These are phyloP conservation scores for Elymus sibiricus DNA, from an alignment of 176 grass and related monocot species.

Conservation along the genomic window DNA sequence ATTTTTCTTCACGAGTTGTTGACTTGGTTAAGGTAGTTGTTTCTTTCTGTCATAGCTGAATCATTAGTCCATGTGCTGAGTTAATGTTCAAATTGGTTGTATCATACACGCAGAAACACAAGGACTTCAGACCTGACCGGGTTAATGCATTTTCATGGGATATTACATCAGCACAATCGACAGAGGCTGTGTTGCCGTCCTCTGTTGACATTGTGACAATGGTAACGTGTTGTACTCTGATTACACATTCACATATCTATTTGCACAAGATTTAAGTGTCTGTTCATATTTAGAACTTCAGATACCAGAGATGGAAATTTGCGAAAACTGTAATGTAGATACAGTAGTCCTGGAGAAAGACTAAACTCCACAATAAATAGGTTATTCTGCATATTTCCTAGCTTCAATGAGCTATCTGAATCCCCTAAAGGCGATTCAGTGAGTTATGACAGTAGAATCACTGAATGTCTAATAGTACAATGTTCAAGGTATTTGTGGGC, in stretches of 20 bases:
- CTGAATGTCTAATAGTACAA: background rate
- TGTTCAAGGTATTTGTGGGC: too few species aligned
- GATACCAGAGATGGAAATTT: background rate
- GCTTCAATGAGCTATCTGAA: background rate
- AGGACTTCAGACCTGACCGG: constrained; percentile 55
- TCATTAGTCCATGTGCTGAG: background rate
- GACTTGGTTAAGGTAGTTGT: constrained; percentile 79
- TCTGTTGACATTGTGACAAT: constrained; percentile 85
- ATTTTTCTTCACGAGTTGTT: constrained; percentile 81
- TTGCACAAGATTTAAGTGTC: background rate
- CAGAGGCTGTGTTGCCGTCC: constrained; percentile 46
- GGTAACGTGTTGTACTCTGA: constrained; percentile 51
- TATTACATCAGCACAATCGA: constrained; percentile 55
- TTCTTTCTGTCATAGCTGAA: too few species aligned
- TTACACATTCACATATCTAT: background rate
- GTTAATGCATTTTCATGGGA: constrained; percentile 94
- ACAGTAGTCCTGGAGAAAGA: background rate
- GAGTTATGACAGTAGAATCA: background rate
- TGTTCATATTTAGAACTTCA: background rate
- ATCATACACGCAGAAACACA: constrained; percentile 59
- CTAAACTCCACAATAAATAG: background rate
- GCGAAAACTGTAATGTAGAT: background rate
- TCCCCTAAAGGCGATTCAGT: background rate
- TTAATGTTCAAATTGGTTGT: constrained; percentile 11
- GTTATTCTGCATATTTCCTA: background rate